Conservation (phyloP, 2,329 filamentous ascomycete species). For the Nemania sp. region DNA sequence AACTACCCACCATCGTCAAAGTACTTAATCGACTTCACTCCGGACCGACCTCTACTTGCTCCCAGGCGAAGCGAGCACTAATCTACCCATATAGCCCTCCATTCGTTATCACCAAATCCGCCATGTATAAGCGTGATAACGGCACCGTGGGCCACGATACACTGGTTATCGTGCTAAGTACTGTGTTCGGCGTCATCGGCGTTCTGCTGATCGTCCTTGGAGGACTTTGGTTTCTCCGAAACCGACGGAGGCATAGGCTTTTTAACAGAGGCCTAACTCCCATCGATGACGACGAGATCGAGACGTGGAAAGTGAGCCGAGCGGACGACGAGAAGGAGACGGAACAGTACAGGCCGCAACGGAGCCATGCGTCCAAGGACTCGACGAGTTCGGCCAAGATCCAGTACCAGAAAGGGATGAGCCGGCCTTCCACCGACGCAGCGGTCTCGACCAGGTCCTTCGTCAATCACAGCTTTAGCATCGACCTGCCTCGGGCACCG, state of each 20-base stretch:
- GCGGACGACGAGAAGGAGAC: slow-evolving; percentile 41
- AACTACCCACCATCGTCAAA: background rate
- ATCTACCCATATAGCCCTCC: slow-evolving; percentile 3
- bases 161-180: slow-evolving; percentile 57
- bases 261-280: slow-evolving; percentile 62
- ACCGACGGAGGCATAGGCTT: slow-evolving; percentile 48
- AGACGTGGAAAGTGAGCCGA: slow-evolving; percentile 60
- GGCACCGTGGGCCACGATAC: slow-evolving; percentile 43
- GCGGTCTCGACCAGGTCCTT: slow-evolving; percentile 42
- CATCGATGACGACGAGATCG: slow-evolving; percentile 68
- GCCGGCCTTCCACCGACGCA: slow-evolving; percentile 40
- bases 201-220: slow-evolving; percentile 45
- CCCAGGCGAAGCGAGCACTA: background rate
- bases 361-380: slow-evolving; percentile 42
- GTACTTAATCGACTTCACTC: background rate
- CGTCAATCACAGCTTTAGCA: slow-evolving; percentile 47
- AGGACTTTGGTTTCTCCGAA: slow-evolving; percentile 47
- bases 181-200: slow-evolving; percentile 52
- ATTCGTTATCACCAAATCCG: slow-evolving; percentile 17
- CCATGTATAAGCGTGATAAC: slow-evolving; percentile 20
- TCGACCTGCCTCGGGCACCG: slow-evolving; percentile 50
- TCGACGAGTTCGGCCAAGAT: slow-evolving; percentile 50
- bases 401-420: slow-evolving; percentile 51
- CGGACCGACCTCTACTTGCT: slow-evolving; percentile 4
- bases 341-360: slow-evolving; percentile 30